Conservation (phyloP, 2,329 filamentous ascomycete species). For the Rutstroemia sp. region DNA sequence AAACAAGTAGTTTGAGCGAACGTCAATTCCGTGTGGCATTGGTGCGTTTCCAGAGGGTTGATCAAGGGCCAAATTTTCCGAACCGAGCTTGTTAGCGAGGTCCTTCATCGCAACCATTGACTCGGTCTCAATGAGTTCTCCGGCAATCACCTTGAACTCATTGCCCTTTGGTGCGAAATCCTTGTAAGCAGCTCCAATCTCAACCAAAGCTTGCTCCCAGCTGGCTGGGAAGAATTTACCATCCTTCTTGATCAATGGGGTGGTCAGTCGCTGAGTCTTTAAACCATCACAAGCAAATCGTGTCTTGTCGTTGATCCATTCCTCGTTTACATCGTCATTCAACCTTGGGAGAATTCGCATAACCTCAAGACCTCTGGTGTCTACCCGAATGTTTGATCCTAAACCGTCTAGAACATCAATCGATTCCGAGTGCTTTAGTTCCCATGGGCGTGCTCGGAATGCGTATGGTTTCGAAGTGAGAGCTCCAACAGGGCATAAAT, state of each 20-base stretch:
- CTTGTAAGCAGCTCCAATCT: constrained; percentile 76
- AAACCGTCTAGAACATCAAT: constrained; percentile 90
- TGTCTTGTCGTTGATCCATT: constrained; percentile 99
- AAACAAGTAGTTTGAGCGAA: constrained; percentile 92
- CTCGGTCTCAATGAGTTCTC: constrained; percentile 86
- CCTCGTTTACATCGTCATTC: constrained; percentile 97
- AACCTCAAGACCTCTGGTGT: constrained; percentile 88
- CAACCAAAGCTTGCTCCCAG: constrained; percentile 91
- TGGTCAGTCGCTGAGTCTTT: constrained; percentile 91
- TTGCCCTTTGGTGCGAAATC: constrained; percentile 76
- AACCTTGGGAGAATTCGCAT: constrained; percentile 90
- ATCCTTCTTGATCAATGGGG: constrained; percentile 79
- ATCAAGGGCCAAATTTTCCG: constrained; percentile 91
- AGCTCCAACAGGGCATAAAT: constrained; percentile 94
- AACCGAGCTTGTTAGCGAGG: constrained; percentile 90
- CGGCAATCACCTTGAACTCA: constrained; percentile 93
- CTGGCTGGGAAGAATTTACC: constrained; percentile 87
- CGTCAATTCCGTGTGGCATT: constrained; percentile 84
- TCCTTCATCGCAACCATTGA: constrained; percentile 96
- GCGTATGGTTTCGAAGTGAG: constrained; percentile 96
- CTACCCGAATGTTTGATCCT: constrained; percentile 90
- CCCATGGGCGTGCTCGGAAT: constrained; percentile 94
- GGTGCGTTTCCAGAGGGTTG: constrained; percentile 78
- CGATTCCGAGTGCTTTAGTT: constrained; percentile 91
- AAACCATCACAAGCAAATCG: constrained; percentile 94